Evolutionary conservation across 2,329 filamentous ascomycete species (phyloP), one percentile per base, ranked within the genome.

Genomic region (Dothistroma septosporum): DNA sequence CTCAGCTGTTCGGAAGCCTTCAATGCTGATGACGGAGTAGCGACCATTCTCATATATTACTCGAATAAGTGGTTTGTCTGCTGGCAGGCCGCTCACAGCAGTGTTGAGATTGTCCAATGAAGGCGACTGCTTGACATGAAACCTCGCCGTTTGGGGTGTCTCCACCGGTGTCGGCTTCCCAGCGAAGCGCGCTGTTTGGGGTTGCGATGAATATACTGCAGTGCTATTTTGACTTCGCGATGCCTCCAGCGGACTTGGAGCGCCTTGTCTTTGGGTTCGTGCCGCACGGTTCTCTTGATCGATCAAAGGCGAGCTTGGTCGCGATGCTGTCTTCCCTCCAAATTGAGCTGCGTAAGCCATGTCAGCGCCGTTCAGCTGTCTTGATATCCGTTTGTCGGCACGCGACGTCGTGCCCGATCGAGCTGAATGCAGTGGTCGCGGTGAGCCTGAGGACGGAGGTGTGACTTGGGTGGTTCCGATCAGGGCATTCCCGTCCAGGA

Each of bases 21-120:
- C 89, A 67, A 97, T 92, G 75, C 94, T 94, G 71, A 99, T 87
- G 24, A 97, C 92, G 72, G 96, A 96, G 53, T 92, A 96, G 63
- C 92, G 87, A 55, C 92, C 94, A 64, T 87, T 91, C 53, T 92
- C 94, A 67, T 90, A 96, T 72, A 97, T 96, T 67, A 97, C 91
- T 64, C 92, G 86, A 65, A 97, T 96, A 62, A 96, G 86, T 61
- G 92, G 89, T 74, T 95, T 91, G 75, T 92, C 90, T 66, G 87
- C 84, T 60, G 92, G 92, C 70, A 97, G 79, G 61, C 89, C 88
- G 66, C 91, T 90, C 21, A 68, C 68, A 32, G 68, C 77, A 1
- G 77, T 76, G 65, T 93, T 87, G 68, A 91, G 88, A 64, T 88
- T 88, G 75, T 97, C 92, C 71, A 93, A 83, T 75, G 91, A 96